Conservation (phyloP, 345 rosid genomes). For the Citrus maxima region DNA sequence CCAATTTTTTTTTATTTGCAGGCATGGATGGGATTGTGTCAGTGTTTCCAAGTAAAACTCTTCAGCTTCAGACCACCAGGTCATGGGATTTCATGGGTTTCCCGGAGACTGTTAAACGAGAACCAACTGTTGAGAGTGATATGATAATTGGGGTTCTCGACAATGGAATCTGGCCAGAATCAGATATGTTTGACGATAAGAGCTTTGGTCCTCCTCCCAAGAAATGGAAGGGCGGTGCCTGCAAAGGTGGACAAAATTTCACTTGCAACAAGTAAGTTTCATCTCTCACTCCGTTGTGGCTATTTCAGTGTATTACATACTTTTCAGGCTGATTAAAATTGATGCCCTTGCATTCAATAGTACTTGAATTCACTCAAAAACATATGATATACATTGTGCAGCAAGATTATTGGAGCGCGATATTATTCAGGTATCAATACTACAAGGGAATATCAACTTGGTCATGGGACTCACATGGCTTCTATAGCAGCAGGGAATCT, state of each 20-base stretch:
- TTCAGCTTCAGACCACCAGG: background rate
- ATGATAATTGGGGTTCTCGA: constrained; percentile 37
- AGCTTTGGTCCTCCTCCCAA: constrained; percentile 49
- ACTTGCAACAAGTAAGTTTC: constrained; percentile 48
- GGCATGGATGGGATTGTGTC: too few species aligned
- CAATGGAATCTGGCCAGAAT: constrained; percentile 47
- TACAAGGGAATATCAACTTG: background rate
- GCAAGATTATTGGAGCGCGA: constrained; percentile 19
- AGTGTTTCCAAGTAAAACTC: too few species aligned
- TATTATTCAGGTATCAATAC: background rate
- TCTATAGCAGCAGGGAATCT: constrained; percentile 27
- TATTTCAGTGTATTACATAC: background rate
- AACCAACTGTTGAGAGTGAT: constrained; percentile 18
- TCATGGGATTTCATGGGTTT: background rate
- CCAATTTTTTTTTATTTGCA: too few species aligned
- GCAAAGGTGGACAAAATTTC: constrained; percentile 37
- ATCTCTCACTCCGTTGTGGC: background rate
- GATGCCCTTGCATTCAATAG: too few species aligned
- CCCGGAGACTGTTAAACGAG: background rate
- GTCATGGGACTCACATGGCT: background rate
- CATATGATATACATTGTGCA: constrained; percentile 4
- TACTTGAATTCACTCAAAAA: background rate
- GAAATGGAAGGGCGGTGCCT: constrained; percentile 45
- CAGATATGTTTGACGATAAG: constrained; percentile 36
- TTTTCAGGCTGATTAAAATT: too few species aligned